Evolutionary conservation across 2,329 filamentous ascomycete genomes (phyloP).

Genomic region (Fusarium bulbicola): DNA sequence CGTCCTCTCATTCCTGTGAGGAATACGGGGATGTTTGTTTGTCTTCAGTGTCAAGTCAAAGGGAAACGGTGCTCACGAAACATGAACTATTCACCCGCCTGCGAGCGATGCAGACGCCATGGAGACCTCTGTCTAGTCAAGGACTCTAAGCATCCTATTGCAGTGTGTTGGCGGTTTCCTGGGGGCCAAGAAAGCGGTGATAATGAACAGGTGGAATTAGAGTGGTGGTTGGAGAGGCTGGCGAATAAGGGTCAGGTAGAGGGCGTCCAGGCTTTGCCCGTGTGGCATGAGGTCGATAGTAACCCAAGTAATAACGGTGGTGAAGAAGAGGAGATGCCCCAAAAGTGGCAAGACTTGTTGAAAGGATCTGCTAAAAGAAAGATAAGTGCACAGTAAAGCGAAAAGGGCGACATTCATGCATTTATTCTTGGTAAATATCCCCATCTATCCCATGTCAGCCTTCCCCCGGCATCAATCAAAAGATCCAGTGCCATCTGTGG

Average conservation of each 20-base stretch:
- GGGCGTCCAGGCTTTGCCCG: slow-evolving; percentile 6
- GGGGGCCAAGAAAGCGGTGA: neutral
- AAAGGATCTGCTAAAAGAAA: neutral
- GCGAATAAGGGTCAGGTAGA: neutral
- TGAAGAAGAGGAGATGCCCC: neutral
- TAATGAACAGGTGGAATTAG: neutral
- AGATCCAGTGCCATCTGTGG: neutral
- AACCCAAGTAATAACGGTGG: neutral
- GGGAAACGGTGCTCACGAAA: slow-evolving; percentile 40
- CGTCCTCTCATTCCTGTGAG: neutral
- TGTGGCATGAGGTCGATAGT: slow-evolving; percentile 29
- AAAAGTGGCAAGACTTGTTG: slow-evolving; percentile 27
- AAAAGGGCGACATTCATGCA: neutral
- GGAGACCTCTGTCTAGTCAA: slow-evolving; percentile 48
- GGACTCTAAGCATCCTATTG: slow-evolving; percentile 62
- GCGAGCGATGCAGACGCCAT: slow-evolving; percentile 37
- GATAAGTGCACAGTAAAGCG: neutral
- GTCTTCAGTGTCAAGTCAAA: slow-evolving; percentile 38
- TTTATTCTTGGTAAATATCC: neutral
- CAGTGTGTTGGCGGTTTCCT: slow-evolving; percentile 1
- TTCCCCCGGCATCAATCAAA: slow-evolving; percentile 4
- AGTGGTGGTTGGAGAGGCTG: slow-evolving; percentile 12
- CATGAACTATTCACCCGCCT: slow-evolving; percentile 3
- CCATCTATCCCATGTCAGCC: neutral
- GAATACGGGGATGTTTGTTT: slow-evolving; percentile 8